A percentile compares a stretch with the other conserved stretches of the same genome.
Evolutionary conservation across 2,329 filamentous ascomycete genomes (phyloP).

Genomic region (Myriosclerotinia curreyana): DNA sequence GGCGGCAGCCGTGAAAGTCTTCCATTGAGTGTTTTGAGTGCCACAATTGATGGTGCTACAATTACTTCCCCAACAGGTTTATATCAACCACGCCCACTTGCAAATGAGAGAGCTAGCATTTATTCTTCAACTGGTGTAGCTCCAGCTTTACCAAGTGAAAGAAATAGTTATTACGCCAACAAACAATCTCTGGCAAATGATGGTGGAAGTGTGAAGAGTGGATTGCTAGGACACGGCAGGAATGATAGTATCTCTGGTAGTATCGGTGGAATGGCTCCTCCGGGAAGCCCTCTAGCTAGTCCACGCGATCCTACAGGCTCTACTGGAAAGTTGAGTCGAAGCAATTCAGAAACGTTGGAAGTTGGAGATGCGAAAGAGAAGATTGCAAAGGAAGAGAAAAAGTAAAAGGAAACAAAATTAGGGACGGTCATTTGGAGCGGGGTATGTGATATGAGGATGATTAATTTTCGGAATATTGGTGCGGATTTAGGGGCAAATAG

Average conservation of each 20-base stretch:
- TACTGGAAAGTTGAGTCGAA: slow-evolving; percentile 35
- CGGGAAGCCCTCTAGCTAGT: slow-evolving; percentile 60
- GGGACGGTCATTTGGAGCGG: background rate
- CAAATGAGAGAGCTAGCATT: slow-evolving; percentile 69
- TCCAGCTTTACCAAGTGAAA: slow-evolving; percentile 66
- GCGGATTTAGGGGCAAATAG: background rate
- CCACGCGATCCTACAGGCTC: slow-evolving; percentile 44
- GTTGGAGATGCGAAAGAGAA: background rate
- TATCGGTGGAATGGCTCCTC: slow-evolving; percentile 54
- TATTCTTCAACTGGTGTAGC: slow-evolving; percentile 73
- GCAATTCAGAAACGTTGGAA: slow-evolving; percentile 30
- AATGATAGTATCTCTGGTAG: slow-evolving; percentile 81
- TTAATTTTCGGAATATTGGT: background rate
- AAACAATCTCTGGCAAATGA: slow-evolving; percentile 54
- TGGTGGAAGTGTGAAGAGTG: slow-evolving; percentile 75
- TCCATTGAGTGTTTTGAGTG: slow-evolving; percentile 73
- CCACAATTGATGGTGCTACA: slow-evolving; percentile 58
- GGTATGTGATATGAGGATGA: background rate
- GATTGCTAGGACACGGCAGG: slow-evolving; percentile 69
- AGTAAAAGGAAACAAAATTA: background rate
- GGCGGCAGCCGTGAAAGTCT: slow-evolving; percentile 78
- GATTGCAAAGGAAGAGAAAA: background rate
- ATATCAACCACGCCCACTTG: slow-evolving; percentile 49
- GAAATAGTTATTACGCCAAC: slow-evolving; percentile 76
- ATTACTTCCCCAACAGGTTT: slow-evolving; percentile 46